A percentile compares a stretch with the other conserved stretches of the same genome.
phyloP scores from a whole-genome alignment of 352 stramenopile species.

The Phytophthora melonis region DNA sequence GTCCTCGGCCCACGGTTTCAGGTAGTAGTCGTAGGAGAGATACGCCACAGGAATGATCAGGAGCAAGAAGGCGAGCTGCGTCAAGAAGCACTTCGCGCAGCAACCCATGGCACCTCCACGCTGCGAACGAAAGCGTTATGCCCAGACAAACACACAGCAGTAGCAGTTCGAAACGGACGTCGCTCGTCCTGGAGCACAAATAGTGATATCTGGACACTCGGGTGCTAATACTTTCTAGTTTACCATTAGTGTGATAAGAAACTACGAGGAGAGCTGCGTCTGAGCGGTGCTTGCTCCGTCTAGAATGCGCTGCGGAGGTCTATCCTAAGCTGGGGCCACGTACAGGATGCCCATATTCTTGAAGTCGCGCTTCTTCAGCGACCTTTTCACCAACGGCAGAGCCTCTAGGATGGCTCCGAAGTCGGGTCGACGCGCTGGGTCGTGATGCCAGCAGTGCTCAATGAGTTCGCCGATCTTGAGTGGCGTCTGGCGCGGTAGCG shows the following conservation, averaged over 20 bases:
- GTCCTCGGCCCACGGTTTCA: slow-evolving; percentile 59
- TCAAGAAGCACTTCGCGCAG: slow-evolving; percentile 41
- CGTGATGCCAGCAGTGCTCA: slow-evolving; percentile 87
- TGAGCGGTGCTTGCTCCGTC: slow-evolving; percentile 21
- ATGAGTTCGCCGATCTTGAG: slow-evolving; percentile 84
- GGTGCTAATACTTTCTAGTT: slow-evolving; percentile 47
- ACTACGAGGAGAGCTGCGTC: slow-evolving; percentile 22
- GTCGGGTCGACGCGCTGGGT: slow-evolving; percentile 74
- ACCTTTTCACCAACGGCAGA: slow-evolving; percentile 80
- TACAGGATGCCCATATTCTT: slow-evolving; percentile 85
- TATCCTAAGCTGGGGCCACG: slow-evolving; percentile 17
- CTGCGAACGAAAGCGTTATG: neutral
- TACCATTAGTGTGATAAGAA: slow-evolving; percentile 39
- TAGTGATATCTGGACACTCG: neutral
- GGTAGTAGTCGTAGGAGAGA: slow-evolving; percentile 53
- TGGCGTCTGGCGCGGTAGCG: slow-evolving; percentile 85
- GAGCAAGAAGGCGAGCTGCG: slow-evolving; percentile 43
- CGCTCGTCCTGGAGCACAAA: neutral
- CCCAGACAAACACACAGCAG: neutral
- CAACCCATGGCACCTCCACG: slow-evolving; percentile 14
- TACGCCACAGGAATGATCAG: slow-evolving; percentile 48
- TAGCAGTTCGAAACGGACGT: neutral
- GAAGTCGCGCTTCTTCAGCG: slow-evolving; percentile 88
- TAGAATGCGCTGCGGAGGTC: slow-evolving; percentile 15
- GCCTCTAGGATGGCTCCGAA: slow-evolving; percentile 83